phyloP scores from a whole-genome alignment of 805 yeast genomes.

The Pichia deserticola region DNA sequence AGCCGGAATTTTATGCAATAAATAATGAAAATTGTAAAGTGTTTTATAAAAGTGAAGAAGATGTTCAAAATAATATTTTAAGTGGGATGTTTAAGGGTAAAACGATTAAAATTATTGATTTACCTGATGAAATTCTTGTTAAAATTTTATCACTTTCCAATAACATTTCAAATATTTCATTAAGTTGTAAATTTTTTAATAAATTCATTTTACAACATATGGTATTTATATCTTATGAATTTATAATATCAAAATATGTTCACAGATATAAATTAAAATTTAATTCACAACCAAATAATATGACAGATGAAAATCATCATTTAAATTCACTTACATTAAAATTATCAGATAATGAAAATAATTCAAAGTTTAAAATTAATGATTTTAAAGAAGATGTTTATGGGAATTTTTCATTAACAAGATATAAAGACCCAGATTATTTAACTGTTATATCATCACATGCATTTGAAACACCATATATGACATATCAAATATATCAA shows the following conservation, averaged over 20 bases:
- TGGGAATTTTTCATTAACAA: not conserved
- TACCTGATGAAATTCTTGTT: constrained; percentile 13
- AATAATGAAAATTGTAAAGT: not conserved
- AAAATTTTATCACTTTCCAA: constrained; percentile 10
- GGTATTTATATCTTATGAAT: constrained; percentile 6
- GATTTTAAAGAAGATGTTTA: constrained; percentile 1
- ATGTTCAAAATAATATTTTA: not conserved
- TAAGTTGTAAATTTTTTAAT: constrained; percentile 7
- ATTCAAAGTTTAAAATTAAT: not conserved
- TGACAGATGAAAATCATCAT: constrained; percentile 9
- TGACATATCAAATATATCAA: constrained; percentile 7
- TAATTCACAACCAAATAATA: not conserved
- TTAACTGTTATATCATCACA: constrained; percentile 3
- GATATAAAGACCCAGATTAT: constrained; percentile 8
- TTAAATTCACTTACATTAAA: constrained; percentile 7
- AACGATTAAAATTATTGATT: not conserved
- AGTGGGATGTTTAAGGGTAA: not conserved
- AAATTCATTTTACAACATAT: constrained; percentile 9
- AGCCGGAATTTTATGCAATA: not conserved
- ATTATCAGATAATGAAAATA: not conserved
- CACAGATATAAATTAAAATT: not conserved
- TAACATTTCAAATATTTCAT: constrained; percentile 6
- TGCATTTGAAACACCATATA: constrained; percentile 7
- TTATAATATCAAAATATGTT: constrained; percentile 1
- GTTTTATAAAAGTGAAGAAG: not conserved